Base-by-base conservation (phyloP, 23 red algal species). In the Gracilariopsis chorda region DNA sequence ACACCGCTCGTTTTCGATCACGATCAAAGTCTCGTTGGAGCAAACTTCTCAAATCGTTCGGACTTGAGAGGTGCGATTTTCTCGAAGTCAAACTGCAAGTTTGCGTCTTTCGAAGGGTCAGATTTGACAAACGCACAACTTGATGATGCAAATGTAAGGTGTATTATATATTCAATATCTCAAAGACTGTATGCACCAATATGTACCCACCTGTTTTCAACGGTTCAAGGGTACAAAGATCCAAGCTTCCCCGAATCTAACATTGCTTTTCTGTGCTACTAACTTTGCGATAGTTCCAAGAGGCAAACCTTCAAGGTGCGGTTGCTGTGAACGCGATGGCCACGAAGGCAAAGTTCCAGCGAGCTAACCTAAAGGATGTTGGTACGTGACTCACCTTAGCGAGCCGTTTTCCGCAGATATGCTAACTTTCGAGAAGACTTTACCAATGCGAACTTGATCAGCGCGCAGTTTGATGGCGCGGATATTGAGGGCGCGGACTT, bases 401-500 rank as follows among this genome's bases (percentile, higher is more conserved):
- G 49, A 55, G n/a, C 14, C 49, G 49, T 55, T 14, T n/a, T 55
- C 49, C 14, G n/a, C n/a, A 2, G 11, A 2, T 21, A 19, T 59
- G 51, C 76, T 80, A 80, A 80, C 76, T 24, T 34, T 34, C 55
- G 48, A 41, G 46, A 43, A 78, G 82, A 85, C 39, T 88, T 95
- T 28, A 75, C 40, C 10, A 88, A 88, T 28, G 84, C 83, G 30
- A 95, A 95, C 48, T 73, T 95, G 49, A 68, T 95, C 21, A 79
- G 82, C 76, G 92, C 79, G 29, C 47, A 33, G 16, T 75, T 95
- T 35, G 82, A 88, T n/a, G 83, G 82, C 4, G 92, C 92, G 13
- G 92, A 95, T 43, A 87, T 95, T 44, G 84, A 86, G 48, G 92
- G 92, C 2, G 92, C 92, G 23, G 92, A 95, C 77, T 95, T 95